Percentiles rank a stretch among this genome's conserved stretches.
Evolutionary conservation across 805 yeast species (phyloP).

Genomic region (Myxozyma geophila): DNA sequence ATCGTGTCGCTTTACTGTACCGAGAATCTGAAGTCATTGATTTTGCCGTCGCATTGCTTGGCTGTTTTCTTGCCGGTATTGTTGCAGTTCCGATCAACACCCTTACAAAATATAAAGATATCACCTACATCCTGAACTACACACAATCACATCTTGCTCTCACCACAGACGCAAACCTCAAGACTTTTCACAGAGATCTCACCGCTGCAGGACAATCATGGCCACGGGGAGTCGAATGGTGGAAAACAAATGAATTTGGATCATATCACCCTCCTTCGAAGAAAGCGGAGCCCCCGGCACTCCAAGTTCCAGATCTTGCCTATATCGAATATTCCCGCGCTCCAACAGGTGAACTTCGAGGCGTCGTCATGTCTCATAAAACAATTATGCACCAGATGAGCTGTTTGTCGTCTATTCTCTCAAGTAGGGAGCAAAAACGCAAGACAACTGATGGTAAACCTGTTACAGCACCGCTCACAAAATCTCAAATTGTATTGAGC

Average conservation of each 20-base stretch:
- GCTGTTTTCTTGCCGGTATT: conserved; percentile 90
- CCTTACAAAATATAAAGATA: conserved; percentile 65
- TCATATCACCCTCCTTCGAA: conserved; percentile 61
- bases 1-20: conserved; percentile 81
- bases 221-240: conserved; percentile 74
- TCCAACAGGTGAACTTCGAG: conserved; percentile 88
- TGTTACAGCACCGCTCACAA: conserved; percentile 42
- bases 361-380: conserved; percentile 89
- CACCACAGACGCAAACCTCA: conserved; percentile 78
- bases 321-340: conserved; percentile 91
- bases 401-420: conserved; percentile 68
- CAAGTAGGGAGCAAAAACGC: conserved; percentile 42
- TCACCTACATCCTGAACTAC: conserved; percentile 68
- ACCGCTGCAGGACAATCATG: conserved; percentile 56
- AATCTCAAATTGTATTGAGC: conserved; percentile 61
- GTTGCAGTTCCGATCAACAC: conserved; percentile 91
- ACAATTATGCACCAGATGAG: conserved; percentile 89
- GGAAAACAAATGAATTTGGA: conserved; percentile 90
- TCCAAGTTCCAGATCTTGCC: conserved; percentile 81
- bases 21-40: conserved; percentile 84
- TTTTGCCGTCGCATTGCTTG: conserved; percentile 82
- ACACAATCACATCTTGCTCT: conserved; percentile 80
- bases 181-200: conserved; percentile 69
- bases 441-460: background rate
- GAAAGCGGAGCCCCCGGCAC: conserved; percentile 62